Conservation (phyloP, 441 rosid genomes). For the Metrosideros polymorpha region DNA sequence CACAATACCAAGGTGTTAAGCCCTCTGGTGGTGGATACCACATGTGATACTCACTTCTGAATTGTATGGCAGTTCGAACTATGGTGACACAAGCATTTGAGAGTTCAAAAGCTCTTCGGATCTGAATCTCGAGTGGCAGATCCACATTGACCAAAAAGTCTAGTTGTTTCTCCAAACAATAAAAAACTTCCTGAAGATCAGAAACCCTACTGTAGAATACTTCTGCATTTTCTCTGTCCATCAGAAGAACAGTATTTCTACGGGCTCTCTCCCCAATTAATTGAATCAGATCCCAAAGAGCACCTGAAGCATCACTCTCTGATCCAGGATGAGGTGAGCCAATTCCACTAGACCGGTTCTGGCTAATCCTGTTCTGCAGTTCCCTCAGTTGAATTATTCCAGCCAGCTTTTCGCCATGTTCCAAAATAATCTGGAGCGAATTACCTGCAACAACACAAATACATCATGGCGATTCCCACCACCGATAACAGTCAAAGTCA, state of each 20-base stretch:
- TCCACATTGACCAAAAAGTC: conserved; percentile 57
- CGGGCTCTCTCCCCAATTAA: conserved; percentile 89
- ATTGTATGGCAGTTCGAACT: conserved; percentile 51
- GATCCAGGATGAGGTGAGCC: conserved; percentile 30
- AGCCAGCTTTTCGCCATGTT: conserved; percentile 96
- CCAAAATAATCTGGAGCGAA: conserved; percentile 71
- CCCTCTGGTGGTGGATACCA: conserved; percentile 97
- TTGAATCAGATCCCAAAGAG: conserved; percentile 96
- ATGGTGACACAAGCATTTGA: conserved; percentile 65
- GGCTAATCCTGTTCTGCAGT: conserved; percentile 61
- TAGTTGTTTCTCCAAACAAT: conserved; percentile 67
- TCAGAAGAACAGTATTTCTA: conserved; percentile 79
- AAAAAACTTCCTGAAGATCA: conserved; percentile 79
- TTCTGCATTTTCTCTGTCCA: conserved; percentile 98
- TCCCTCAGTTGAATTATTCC: conserved; percentile 86
- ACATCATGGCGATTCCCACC: neutral
- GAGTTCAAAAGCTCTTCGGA: conserved; percentile 72
- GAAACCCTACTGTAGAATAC: conserved; percentile 97
- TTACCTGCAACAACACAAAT: conserved; percentile 46
- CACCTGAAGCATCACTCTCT: conserved; percentile 58
- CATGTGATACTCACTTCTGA: conserved; percentile 66
- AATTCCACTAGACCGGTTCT: conserved; percentile 45
- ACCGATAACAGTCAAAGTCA: neutral
- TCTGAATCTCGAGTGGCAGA: conserved; percentile 50
- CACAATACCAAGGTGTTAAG: conserved; percentile 74